Percentiles rank a stretch among this genome's conserved stretches.
Conservation (phyloP, 192 early-diverging fungal genomes). For the Backusella psychrophila region DNA sequence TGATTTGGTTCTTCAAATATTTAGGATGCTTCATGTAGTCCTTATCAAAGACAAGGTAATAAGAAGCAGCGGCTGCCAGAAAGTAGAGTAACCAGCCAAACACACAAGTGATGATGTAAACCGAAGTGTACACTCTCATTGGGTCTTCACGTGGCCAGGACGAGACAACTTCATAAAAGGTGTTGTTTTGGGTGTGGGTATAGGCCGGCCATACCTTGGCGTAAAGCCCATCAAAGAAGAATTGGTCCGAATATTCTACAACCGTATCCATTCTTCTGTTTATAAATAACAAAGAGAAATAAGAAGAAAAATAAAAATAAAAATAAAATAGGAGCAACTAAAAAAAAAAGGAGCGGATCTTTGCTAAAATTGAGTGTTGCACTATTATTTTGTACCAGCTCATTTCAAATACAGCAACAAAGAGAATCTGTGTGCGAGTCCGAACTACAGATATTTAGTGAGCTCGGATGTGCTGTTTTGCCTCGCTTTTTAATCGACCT, state of each 20-base stretch:
- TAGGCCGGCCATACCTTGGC: slow-evolving; percentile 13
- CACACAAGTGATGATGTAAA: slow-evolving; percentile 59
- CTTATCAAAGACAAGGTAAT: slow-evolving; percentile 85
- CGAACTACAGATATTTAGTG: neutral
- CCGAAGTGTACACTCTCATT: slow-evolving; percentile 67
- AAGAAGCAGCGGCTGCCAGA: slow-evolving; percentile 68
- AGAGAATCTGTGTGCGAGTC: neutral
- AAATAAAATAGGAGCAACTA: neutral
- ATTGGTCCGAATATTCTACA: slow-evolving; percentile 60
- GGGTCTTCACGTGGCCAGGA: slow-evolving; percentile 57
- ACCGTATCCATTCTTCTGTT: slow-evolving; percentile 58
- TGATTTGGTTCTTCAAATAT: slow-evolving; percentile 84
- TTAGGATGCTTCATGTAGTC: slow-evolving; percentile 89
- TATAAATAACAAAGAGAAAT: neutral
- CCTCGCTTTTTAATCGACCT: neutral
- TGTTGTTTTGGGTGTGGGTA: slow-evolving; percentile 38
- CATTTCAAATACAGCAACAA: neutral
- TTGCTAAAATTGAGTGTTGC: neutral
- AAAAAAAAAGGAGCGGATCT: neutral
- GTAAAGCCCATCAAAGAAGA: slow-evolving; percentile 63
- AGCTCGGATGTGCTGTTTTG: neutral
- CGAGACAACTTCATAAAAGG: slow-evolving; percentile 33
- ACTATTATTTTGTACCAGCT: neutral
- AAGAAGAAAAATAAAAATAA: neutral
- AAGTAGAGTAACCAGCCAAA: slow-evolving; percentile 85